These are phyloP conservation scores for Acidomyces sp. DNA, from an alignment of 495 filamentous ascomycete species.

Conservation along the genomic window DNA sequence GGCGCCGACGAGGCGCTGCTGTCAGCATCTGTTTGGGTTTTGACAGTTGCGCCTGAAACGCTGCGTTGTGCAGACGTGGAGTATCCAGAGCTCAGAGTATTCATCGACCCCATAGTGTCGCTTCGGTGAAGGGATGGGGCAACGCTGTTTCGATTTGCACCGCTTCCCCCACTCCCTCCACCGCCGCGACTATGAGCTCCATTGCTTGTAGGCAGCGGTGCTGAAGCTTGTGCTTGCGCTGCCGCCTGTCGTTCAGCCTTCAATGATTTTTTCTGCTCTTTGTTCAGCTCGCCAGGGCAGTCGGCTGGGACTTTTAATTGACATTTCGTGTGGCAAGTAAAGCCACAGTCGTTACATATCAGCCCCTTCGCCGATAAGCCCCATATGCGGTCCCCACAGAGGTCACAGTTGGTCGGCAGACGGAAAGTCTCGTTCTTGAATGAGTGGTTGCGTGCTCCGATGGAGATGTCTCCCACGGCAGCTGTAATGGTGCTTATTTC, in stretches of 20 bases:
- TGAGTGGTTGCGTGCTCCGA: conserved; percentile 85
- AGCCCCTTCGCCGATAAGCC: conserved; percentile 91
- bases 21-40: conserved; percentile 26
- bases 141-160: conserved; percentile 17
- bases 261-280: conserved; percentile 87
- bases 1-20: conserved; percentile 3
- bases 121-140: conserved; percentile 52
- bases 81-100: conserved; percentile 79
- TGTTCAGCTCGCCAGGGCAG: conserved; percentile 83
- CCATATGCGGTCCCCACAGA: conserved; percentile 94
- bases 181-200: conserved; percentile 22
- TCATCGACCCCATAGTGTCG: conserved; percentile 64
- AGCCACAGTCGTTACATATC: conserved; percentile 89
- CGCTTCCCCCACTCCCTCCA: background rate
- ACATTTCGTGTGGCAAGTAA: conserved; percentile 96
- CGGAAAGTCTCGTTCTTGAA: conserved; percentile 97
- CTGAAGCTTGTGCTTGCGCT: conserved; percentile 41
- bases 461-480: conserved; percentile 76
- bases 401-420: conserved; percentile 94
- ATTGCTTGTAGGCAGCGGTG: conserved; percentile 20
- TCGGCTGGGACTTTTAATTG: conserved; percentile 96
- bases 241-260: conserved; percentile 71
- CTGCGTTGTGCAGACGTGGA: conserved; percentile 66
- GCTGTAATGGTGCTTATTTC: conserved; percentile 80
- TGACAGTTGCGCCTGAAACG: conserved; percentile 40